Evolutionary conservation across 208 protist species (phyloP), one percentile per base, ranked within the genome.

Genomic region (Acanthamoeba castellanii): DNA sequence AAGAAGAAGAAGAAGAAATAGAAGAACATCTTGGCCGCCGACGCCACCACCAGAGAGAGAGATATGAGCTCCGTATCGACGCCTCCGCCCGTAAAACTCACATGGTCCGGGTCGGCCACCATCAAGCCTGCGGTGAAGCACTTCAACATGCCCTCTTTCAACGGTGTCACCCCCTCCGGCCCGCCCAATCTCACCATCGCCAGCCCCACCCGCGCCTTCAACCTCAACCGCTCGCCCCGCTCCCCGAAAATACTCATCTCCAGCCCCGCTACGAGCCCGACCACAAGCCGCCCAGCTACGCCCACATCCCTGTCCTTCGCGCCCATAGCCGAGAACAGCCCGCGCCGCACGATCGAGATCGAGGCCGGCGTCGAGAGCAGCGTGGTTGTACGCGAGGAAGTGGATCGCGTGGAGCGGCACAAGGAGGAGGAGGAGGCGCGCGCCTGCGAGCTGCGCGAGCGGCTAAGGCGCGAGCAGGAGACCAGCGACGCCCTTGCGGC

Each of bases 111-210:
- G 30, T 72, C 66, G 30, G n/a, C 66, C 30, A 72, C 66, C 7
- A 20, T 72, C 66, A 72, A 72, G 66, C 66, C 66, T 25, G 16
- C 66, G 66, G 66, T 72, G 66, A 72, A 37, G 66, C 66, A 72
- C 66, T 72, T 72, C 66, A 72, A 72, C 66, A n/a, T n/a, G 66
- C 66, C 66, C 30, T 72, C 66, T 0, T 72, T 20, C 66, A 72
- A 72, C 16, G 66, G 66, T 4, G 5, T 20, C n/a, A 30, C 16
- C 52, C 52, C 66, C 45, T 4, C 45, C 7, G 45, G 45, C 45
- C 5, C 2, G 45, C 7, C 45, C 3, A 64, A 64, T 25, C 22
- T 27, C 22, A 27, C 57, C 14, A 64, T 64, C 57, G 20, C 57
- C 25, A 72, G 30, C 66, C 7, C 66, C 30, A 32, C 25, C 11